Evolutionary conservation across 164 flowering plant genomes (phyloP).

Genomic region (Nymphaea thermarum): DNA sequence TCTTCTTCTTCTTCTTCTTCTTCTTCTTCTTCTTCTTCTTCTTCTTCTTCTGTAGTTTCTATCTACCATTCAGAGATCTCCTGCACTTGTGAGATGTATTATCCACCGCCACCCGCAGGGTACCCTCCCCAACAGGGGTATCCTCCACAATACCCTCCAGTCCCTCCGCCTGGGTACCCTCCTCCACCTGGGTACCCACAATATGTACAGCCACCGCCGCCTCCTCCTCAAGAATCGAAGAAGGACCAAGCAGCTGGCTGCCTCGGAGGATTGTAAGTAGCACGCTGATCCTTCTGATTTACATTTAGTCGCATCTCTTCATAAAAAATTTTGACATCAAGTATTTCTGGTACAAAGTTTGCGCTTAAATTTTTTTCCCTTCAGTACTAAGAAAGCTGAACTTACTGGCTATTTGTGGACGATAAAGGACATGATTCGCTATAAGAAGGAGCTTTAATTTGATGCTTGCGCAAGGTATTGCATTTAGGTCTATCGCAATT

Average conservation of each 20-base stretch:
- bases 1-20: background rate
- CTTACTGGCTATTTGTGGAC: no score
- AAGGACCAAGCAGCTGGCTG: background rate
- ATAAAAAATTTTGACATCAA: no score
- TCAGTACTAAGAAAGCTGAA: no score
- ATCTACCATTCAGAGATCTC: background rate
- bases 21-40: background rate
- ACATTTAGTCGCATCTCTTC: no score
- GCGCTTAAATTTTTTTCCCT: no score
- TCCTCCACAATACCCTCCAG: no score
- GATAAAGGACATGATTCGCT: no score
- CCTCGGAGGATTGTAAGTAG: background rate
- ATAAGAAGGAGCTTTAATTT: no score
- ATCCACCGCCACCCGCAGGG: background rate
- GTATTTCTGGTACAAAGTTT: no score
- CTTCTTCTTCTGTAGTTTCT: background rate
- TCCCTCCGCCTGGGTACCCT: background rate
- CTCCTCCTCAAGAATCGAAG: background rate
- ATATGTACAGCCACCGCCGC: background rate
- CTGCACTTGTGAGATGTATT: background rate
- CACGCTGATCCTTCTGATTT: no score
- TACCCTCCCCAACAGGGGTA: background rate
- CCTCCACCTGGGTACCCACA: background rate
- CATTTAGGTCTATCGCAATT: no score
- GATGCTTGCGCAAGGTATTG: no score